A percentile compares a stretch with the other conserved stretches of the same genome.
Evolutionary conservation across 371 early-diverging fungal genomes (phyloP).

Genomic region (Apophysomyces variabilis): DNA sequence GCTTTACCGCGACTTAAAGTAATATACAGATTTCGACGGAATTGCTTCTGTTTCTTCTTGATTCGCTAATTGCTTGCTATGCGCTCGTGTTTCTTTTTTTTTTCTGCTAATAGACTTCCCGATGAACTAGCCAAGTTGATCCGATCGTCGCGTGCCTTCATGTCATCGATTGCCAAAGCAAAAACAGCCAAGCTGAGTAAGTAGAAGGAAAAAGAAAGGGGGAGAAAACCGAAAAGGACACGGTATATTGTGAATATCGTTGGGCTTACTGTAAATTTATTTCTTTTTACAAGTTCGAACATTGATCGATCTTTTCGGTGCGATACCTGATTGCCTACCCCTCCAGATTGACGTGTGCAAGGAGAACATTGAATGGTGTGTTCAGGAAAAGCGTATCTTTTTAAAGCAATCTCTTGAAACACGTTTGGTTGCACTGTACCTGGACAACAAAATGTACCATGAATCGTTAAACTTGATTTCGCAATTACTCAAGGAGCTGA

Average conservation of each 20-base stretch:
- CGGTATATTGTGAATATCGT: background rate
- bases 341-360: constrained; percentile 93
- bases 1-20: constrained; percentile 68
- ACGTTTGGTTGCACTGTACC: constrained; percentile 87
- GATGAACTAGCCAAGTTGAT: constrained; percentile 82
- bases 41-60: no score
- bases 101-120: constrained; percentile 58
- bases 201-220: constrained; percentile 10
- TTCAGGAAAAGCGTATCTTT: constrained; percentile 89
- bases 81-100: background rate
- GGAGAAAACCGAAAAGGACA: background rate
- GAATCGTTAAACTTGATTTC: constrained; percentile 88
- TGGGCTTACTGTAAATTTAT: background rate
- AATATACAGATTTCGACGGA: background rate
- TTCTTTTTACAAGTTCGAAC: constrained; percentile 67
- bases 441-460: constrained; percentile 93
- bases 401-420: constrained; percentile 95
- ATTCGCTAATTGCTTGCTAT: background rate
- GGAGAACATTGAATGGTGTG: constrained; percentile 93
- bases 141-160: constrained; percentile 77
- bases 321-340: constrained; percentile 85
- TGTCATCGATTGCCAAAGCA: constrained; percentile 89
- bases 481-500: constrained; percentile 90
- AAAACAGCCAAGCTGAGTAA: constrained; percentile 95
- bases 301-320: constrained; percentile 88